Evolutionary conservation across 805 yeast genomes (phyloP).

Genomic region (Lachancea lanzarotensis): DNA sequence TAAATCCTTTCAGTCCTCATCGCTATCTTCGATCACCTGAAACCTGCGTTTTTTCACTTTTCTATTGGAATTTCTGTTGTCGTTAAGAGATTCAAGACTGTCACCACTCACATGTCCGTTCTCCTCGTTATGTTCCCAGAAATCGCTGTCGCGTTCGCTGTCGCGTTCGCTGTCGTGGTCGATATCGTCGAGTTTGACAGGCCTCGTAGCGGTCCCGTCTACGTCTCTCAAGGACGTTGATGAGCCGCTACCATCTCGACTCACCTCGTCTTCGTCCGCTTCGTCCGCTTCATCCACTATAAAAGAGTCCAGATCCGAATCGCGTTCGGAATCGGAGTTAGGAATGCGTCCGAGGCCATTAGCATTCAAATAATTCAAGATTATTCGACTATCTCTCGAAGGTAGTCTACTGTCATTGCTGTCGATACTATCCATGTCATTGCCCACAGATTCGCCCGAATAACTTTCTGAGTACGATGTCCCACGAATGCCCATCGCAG

Average conservation of each 20-base stretch:
- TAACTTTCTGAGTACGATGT: background rate
- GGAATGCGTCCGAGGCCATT: background rate
- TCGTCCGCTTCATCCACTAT: conserved; percentile 14
- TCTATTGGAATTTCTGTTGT: conserved; percentile 34
- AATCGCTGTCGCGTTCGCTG: conserved; percentile 21
- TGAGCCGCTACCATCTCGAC: conserved; percentile 6
- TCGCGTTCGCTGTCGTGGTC: background rate
- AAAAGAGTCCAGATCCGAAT: conserved; percentile 10
- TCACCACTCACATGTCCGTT: conserved; percentile 31
- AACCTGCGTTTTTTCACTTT: conserved; percentile 17
- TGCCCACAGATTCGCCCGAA: conserved; percentile 7
- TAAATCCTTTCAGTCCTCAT: conserved; percentile 26
- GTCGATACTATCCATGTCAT: background rate
- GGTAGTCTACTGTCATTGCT: background rate
- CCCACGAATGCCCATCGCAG: background rate
- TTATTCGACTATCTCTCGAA: conserved; percentile 1
- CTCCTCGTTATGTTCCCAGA: conserved; percentile 25
- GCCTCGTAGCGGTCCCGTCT: background rate
- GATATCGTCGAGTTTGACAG: background rate
- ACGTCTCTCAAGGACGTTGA: no score
- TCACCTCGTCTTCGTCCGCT: conserved; percentile 10
- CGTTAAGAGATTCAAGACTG: conserved; percentile 20
- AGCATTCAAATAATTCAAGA: background rate
- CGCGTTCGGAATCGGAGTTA: conserved; percentile 1
- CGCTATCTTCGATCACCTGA: conserved; percentile 21